Evolutionary conservation across 805 yeast species (phyloP).

Genomic region (Dipodascus albidus): DNA sequence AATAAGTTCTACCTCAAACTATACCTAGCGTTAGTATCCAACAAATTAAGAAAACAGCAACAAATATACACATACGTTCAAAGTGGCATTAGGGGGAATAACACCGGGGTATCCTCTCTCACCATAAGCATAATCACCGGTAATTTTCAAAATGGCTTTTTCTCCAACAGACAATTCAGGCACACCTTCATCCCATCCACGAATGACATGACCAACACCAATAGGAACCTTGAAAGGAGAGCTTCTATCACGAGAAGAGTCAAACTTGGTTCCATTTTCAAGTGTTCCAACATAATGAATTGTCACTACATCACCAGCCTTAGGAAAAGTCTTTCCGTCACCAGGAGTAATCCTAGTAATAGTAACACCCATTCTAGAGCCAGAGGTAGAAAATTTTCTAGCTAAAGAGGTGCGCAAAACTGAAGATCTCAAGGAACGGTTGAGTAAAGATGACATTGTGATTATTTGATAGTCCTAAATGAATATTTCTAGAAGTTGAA

Average conservation of each 20-base stretch:
- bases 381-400: not conserved
- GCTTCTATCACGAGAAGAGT: conserved; percentile 90
- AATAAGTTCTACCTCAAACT: conserved; percentile 1
- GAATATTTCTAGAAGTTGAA: no score
- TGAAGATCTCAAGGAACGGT: no score
- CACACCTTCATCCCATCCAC: conserved; percentile 94
- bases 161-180: conserved; percentile 89
- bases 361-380: not conserved
- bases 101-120: conserved; percentile 91
- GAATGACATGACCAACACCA: conserved; percentile 93
- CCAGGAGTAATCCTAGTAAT: conserved; percentile 30
- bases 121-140: conserved; percentile 91
- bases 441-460: no score
- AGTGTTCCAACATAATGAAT: conserved; percentile 94
- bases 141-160: conserved; percentile 83
- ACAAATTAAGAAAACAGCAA: no score
- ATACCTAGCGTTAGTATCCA: not conserved
- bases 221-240: conserved; percentile 88
- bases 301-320: conserved; percentile 77
- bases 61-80: conserved; percentile 33
- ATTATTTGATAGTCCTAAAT: no score
- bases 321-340: conserved; percentile 81
- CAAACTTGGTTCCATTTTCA: conserved; percentile 92
- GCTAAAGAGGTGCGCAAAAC: not conserved
- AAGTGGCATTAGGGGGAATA: conserved; percentile 93